Conservation (phyloP, 2,329 filamentous ascomycete species). For the Colletotrichum tanaceti region DNA sequence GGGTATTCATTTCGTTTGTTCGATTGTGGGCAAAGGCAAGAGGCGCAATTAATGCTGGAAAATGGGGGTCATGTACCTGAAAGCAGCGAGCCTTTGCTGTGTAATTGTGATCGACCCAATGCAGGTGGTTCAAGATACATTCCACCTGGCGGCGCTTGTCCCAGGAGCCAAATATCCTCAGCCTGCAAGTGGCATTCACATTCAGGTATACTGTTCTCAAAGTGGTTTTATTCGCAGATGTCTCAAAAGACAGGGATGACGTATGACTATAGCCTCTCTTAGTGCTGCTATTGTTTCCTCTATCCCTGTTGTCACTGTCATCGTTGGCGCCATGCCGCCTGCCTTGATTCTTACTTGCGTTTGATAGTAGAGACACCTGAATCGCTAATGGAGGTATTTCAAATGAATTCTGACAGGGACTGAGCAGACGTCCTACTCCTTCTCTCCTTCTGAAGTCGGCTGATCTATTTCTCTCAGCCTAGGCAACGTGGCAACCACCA, state of each 20-base stretch:
- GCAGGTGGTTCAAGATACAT: conserved; percentile 6
- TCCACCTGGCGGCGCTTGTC: neutral
- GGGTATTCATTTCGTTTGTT: neutral
- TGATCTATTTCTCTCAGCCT: neutral
- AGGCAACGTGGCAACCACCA: neutral
- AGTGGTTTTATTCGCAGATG: no score
- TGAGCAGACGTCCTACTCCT: neutral
- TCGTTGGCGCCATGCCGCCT: neutral
- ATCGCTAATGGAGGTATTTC: no score
- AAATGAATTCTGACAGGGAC: no score
- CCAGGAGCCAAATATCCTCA: neutral
- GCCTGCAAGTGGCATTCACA: neutral
- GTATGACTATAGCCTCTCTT: neutral
- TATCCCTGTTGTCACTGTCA: neutral
- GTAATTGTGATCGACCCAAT: neutral
- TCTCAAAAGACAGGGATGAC: neutral
- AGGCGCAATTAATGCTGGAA: neutral
- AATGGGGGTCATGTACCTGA: neutral
- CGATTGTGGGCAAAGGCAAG: neutral
- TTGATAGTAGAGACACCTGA: no score
- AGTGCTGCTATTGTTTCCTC: neutral
- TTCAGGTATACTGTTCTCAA: neutral
- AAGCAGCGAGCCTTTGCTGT: neutral
- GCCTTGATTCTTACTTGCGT: no score
- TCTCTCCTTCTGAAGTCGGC: neutral